phyloP scores from a whole-genome alignment of 176 grass and related monocot species.

The Chloris gayana region DNA sequence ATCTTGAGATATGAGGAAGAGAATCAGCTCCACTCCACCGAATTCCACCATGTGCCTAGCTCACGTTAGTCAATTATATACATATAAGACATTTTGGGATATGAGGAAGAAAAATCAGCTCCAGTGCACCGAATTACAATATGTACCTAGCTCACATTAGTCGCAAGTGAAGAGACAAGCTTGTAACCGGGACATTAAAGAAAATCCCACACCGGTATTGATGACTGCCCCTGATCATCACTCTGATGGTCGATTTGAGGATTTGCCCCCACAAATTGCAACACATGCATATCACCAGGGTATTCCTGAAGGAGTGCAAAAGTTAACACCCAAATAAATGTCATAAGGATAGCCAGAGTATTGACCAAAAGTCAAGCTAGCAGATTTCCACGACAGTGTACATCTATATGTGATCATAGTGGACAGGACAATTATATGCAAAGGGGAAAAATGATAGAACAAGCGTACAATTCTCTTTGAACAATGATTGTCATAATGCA shows the following conservation, averaged over 20 bases:
- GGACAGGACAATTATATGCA: not conserved
- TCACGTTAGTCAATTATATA: not conserved
- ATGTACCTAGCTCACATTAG: not conserved
- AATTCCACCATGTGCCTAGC: not conserved
- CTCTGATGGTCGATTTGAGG: conserved; percentile 53
- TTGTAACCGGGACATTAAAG: conserved; percentile 36
- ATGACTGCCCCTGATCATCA: conserved; percentile 65
- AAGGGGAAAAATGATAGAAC: not conserved
- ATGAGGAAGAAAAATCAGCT: not conserved
- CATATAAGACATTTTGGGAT: not conserved
- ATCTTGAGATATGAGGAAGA: not conserved
- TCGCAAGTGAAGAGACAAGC: not conserved
- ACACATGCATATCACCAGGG: conserved; percentile 61
- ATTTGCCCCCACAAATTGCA: conserved; percentile 68
- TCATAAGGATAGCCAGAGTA: not conserved
- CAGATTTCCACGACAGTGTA: not conserved
- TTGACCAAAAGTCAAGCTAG: no score
- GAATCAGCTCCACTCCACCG: not conserved
- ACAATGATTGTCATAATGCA: not conserved
- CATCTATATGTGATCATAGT: not conserved
- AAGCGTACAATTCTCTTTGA: conserved; percentile 2
- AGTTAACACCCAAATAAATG: not conserved
- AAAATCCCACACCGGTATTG: conserved; percentile 94
- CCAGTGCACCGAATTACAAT: not conserved
- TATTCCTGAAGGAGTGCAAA: conserved; percentile 52